Evolutionary conservation across 2,329 filamentous ascomycete genomes (phyloP), one percentile per base, ranked within the genome.

Genomic region (Clathrospora elynae): DNA sequence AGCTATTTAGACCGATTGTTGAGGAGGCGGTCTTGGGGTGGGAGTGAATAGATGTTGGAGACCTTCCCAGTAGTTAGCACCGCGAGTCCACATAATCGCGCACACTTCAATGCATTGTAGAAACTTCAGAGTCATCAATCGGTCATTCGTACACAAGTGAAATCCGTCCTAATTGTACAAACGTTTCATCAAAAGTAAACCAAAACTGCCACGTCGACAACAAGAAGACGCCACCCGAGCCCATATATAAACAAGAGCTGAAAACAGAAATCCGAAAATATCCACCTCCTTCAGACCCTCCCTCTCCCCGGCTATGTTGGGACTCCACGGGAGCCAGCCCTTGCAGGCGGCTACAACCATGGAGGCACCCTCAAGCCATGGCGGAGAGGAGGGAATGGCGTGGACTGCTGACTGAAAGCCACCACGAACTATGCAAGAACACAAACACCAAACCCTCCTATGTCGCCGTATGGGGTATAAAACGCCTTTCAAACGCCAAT

Each of bases 1-100:
- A 77, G 56, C 52, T 74, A 4, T 71, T 76, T 13, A 57, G 71
- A 35, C 74, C 74, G 2, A 72, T 77, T 43, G 70, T 77, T 7
- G 74, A 77, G 42, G 67, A 70, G 37, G 74, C 74, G 0, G 71
- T 77, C 0, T 58, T 62, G 52, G 51, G 40, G 0, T 75, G 73
- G 73, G 67, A 73, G 33, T 68, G 36, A 53, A n/a, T n/a, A n/a
- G n/a, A n/a, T n/a, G n/a, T n/a, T n/a, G n/a, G n/a, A n/a, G n/a
- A n/a, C n/a, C n/a, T n/a, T n/a, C n/a, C n/a, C n/a, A n/a, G n/a
- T n/a, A n/a, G n/a, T n/a, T n/a, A n/a, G n/a, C n/a, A n/a, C n/a
- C n/a, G n/a, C n/a, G n/a, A n/a, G n/a, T n/a, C n/a, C n/a, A n/a
- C n/a, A n/a, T n/a, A n/a, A n/a, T n/a, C n/a, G n/a, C n/a, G n/a